Evolutionary conservation across 768 basidiomycete genomes (phyloP), one percentile per base, ranked within the genome.

Genomic region (Wakefieldia striispora): DNA sequence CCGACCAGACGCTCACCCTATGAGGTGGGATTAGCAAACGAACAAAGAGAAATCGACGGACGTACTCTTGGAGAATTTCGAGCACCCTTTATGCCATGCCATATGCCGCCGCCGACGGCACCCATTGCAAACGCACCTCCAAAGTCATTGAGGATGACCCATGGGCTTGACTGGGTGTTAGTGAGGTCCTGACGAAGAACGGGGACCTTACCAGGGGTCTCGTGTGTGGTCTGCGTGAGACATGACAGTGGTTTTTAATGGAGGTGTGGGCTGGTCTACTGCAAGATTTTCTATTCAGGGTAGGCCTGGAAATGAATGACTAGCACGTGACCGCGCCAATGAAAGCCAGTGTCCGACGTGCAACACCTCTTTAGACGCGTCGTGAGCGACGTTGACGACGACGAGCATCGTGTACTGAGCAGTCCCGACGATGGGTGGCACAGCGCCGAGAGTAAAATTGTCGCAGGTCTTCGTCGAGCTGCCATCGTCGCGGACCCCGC

Each of bases 81-180:
- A 7, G 94, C 93, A 51, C 95, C 95, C 73, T 98, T 98, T 60
- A 97, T 93, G 48, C 94, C 92, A 72, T 97, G 94, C 95, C 95
- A 98, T 64, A 97, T 92, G 56, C 90, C 93, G 63, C 95, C 95
- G 61, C 95, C 95, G 47, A 98, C 86, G 31, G 94, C 92, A 68
- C 95, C 95, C 95, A 97, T 97, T 16, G 95, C 83, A 71, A 97
- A 95, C 12, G 95, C 94, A 54, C 93, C 95, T 52, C 95, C 95
- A 70, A 95, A 95, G 75, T 98, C 95, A 76, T 91, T 97, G 61
- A 97, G 85, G 66, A 97, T 89, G 45, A 97, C 95, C 92, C 94
- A 97, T 62, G 95, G 95, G 73, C 95, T 97, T 62, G 13, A 16
- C 27, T 19, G 36, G 29, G 8, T 1, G 45, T 58, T 24, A 59